Conservation (phyloP, 495 filamentous ascomycete genomes). For the Hypoxylon trugodes region DNA sequence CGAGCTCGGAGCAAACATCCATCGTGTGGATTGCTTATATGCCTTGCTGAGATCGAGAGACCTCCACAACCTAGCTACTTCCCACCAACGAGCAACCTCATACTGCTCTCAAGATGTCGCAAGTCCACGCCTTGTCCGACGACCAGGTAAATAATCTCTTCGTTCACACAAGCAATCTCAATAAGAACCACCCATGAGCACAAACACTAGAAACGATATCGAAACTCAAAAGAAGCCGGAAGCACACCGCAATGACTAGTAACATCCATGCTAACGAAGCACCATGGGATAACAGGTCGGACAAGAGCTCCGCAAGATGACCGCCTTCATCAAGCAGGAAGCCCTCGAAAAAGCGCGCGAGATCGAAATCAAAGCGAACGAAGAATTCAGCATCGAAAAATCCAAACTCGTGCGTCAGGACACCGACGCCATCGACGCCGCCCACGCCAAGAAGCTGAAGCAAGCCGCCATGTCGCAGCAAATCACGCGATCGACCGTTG, state of each 20-base stretch:
- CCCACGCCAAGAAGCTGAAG: constrained; percentile 98
- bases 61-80: constrained; percentile 12
- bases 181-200: neutral
- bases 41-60: constrained; percentile 14
- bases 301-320: constrained; percentile 99
- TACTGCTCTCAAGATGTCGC: constrained; percentile 76
- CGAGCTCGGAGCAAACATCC: constrained; percentile 1
- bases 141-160: constrained; percentile 75
- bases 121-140: constrained; percentile 92
- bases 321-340: constrained; percentile 99
- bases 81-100: constrained; percentile 33
- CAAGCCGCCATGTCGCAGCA: constrained; percentile 96
- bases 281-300: constrained; percentile 68
- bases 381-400: constrained; percentile 98
- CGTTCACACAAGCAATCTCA: no score
- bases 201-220: neutral
- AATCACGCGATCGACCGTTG: constrained; percentile 90
- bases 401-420: constrained; percentile 97
- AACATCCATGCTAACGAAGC: constrained; percentile 10
- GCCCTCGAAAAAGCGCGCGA: constrained; percentile 95
- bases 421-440: constrained; percentile 86
- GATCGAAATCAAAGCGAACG: constrained; percentile 96
- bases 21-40: constrained; percentile 8
- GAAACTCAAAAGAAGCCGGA: neutral
- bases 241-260: neutral